Conservation (phyloP, 805 yeast species). For the Vanderwaltozyma tropicalis region DNA sequence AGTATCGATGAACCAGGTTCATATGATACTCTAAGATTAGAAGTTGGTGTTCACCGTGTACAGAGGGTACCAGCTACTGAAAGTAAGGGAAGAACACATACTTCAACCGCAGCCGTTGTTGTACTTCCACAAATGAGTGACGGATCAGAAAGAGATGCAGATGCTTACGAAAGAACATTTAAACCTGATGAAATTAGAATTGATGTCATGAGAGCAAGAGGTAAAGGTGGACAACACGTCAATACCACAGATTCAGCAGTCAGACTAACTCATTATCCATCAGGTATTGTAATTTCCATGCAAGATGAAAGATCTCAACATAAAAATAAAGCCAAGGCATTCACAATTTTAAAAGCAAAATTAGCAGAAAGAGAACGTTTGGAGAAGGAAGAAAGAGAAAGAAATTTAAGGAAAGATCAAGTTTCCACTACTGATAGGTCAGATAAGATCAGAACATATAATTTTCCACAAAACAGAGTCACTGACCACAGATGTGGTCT, state of each 20-base stretch:
- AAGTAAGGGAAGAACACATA: slow-evolving; percentile 86
- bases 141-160: slow-evolving; percentile 37
- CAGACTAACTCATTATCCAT: slow-evolving; percentile 80
- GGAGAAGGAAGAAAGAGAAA: slow-evolving; percentile 54
- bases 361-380: slow-evolving; percentile 71
- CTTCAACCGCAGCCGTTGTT: slow-evolving; percentile 92
- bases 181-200: slow-evolving; percentile 81
- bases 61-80: slow-evolving; percentile 93
- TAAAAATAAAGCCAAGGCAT: slow-evolving; percentile 86
- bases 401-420: slow-evolving; percentile 63
- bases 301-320: slow-evolving; percentile 96
- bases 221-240: slow-evolving; percentile 97
- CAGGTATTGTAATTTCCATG: slow-evolving; percentile 80
- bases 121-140: slow-evolving; percentile 76
- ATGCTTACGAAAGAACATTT: slow-evolving; percentile 57
- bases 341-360: slow-evolving; percentile 68
- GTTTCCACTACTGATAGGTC: slow-evolving; percentile 83
- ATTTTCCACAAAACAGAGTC: slow-evolving; percentile 82
- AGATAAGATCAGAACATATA: slow-evolving; percentile 89
- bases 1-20: slow-evolving; percentile 67
- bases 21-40: slow-evolving; percentile 62
- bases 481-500: slow-evolving; percentile 89
- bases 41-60: slow-evolving; percentile 93
- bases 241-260: slow-evolving; percentile 97
- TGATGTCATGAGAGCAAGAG: slow-evolving; percentile 96